These are phyloP conservation scores for Parastagonospora avenae DNA, from an alignment of 2,329 filamentous ascomycete genomes.

Conservation along the genomic window DNA sequence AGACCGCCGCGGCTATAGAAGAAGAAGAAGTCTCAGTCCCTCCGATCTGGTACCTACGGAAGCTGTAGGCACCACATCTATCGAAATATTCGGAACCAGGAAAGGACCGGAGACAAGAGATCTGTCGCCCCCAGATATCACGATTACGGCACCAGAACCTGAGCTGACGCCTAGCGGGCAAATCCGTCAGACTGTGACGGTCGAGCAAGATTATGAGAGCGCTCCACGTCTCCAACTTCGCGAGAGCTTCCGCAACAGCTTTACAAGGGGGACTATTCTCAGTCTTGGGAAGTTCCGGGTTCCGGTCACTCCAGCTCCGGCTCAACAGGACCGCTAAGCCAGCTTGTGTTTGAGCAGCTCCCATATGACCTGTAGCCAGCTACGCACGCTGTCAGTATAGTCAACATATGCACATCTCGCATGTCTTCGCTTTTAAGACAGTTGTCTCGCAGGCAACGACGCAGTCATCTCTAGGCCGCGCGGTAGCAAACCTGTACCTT, in stretches of 20 bases:
- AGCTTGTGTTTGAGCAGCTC: too few species aligned
- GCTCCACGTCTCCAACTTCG: conserved; percentile 24
- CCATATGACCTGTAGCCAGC: too few species aligned
- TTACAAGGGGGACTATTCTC: conserved; percentile 22
- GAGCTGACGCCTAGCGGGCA: conserved; percentile 5
- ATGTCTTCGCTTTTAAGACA: neutral
- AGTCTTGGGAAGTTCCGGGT: conserved; percentile 13
- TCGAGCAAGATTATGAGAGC: conserved; percentile 23
- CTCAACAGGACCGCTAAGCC: too few species aligned
- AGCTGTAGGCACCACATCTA: conserved; percentile 9
- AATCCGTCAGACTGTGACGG: conserved; percentile 23
- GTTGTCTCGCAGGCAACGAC: neutral
- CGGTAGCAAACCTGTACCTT: neutral
- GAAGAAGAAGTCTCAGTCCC: conserved; percentile 21
- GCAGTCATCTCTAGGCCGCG: neutral
- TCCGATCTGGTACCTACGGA: conserved; percentile 24
- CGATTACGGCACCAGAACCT: conserved; percentile 1
- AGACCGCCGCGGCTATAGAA: conserved; percentile 24
- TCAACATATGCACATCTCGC: neutral
- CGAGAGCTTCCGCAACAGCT: conserved; percentile 27
- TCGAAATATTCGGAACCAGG: conserved; percentile 15
- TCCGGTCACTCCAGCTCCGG: neutral
- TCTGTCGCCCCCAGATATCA: neutral
- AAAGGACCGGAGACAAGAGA: neutral
- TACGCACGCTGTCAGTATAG: too few species aligned